Base-by-base conservation (phyloP, 1,139 yeast species). In the Saccharomyces hybrid region DNA sequence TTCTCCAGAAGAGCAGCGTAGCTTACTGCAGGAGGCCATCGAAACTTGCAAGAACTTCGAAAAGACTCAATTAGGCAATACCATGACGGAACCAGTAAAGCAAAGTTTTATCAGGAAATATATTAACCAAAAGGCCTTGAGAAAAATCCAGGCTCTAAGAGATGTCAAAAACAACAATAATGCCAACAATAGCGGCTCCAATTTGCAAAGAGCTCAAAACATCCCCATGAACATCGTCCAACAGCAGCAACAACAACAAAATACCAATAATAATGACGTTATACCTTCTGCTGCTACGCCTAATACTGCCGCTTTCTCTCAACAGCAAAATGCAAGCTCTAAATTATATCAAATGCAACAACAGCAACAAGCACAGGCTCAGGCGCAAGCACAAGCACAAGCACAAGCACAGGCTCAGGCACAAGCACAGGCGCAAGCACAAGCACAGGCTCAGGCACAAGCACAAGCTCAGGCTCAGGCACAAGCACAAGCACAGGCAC, bases 121-220 rank as follows among this genome's bases (percentile, higher is more conserved):
- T 56, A 68, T 70, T 49, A 76, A 75, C 54, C 75, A 71, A 55
- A 71, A 70, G 53, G 77, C 75, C 47, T 68, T 75, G 50, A 74
- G 72, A 55, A 75, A 73, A 57, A 61, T 68, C 44, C 72, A 69
- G 51, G 61, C 63, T 28, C 60, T 66, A 41, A 57, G 69, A 54
- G 56, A 62, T 57, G 59, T 64, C 13, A 69, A 65, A 52, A 57
- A 53, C 53, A 59, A 55, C n/a, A 57, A 56, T 14, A 58, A 53
- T 42, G 56, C 52, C 16, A 42, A 49, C 53, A 34, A 44, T 54
- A 46, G 31, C 58, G 53, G 48, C 52, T 20, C 28, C 30, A 44
- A 50, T 25, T 11, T 23, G 11, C 26, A 32, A 5, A 32, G 38
- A 30, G 25, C 50, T 9, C 50, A 48, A 6, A 38, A 38, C 11